Conservation (phyloP, 225 moss, liverwort and hornwort genomes). For the Sphagnum contortum region DNA sequence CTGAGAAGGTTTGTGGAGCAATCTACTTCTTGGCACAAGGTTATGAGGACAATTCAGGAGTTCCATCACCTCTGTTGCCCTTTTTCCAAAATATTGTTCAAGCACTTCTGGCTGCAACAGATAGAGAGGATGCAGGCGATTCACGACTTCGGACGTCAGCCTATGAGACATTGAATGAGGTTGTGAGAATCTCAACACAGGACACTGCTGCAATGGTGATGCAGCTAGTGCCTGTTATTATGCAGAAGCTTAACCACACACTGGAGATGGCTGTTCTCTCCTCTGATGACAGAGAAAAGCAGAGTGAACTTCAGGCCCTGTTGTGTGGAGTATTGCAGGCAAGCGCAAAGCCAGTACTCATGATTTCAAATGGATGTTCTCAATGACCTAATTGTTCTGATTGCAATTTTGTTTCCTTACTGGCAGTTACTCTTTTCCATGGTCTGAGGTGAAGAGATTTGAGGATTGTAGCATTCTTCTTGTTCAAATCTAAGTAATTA, state of each 20-base stretch:
- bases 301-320: too few relatives aligned
- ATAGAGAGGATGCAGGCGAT: conserved; percentile 7
- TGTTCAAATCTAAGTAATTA: too few relatives aligned
- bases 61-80: conserved; percentile 3
- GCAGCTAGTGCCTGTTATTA: conserved; percentile 4
- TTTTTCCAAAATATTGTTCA: conserved; percentile 7
- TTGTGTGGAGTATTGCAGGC: conserved; percentile 1
- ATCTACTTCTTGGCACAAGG: conserved; percentile 5
- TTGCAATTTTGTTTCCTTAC: too few relatives aligned
- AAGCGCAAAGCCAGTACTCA: too few relatives aligned
- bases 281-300: conserved; percentile 4
- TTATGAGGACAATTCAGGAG: conserved; percentile 4
- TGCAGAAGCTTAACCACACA: conserved; percentile 1
- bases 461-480: too few relatives aligned
- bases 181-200: conserved; percentile 3
- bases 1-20: too few relatives aligned
- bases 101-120: conserved; percentile 2
- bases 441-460: too few relatives aligned
- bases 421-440: too few relatives aligned
- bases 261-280: conserved; percentile 4
- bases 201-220: conserved; percentile 6
- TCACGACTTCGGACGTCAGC: conserved; percentile 4
- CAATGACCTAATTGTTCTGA: too few relatives aligned
- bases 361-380: too few relatives aligned
- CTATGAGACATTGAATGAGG: conserved; percentile 7